Percentiles rank a stretch among this genome's conserved stretches.
Evolutionary conservation across 1,284 basidiomycete genomes (phyloP).

Genomic region (Apiotrichum montevideense): DNA sequence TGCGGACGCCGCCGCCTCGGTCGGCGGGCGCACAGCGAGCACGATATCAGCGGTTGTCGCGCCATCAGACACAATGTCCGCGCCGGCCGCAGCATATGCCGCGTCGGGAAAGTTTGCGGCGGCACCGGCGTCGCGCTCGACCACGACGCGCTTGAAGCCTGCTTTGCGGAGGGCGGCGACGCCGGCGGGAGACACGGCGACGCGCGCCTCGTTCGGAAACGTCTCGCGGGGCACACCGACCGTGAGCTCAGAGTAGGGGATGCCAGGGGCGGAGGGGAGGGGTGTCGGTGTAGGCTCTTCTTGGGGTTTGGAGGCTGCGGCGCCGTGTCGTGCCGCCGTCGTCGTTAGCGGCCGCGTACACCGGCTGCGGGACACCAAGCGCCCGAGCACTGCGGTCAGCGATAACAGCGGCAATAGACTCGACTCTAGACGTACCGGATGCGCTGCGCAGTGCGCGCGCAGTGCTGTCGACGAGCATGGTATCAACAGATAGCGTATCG

Average conservation of each 20-base stretch:
- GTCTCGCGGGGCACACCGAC: slow-evolving; percentile 69
- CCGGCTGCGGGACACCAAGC: not conserved
- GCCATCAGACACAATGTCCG: slow-evolving; percentile 49
- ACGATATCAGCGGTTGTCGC: slow-evolving; percentile 65
- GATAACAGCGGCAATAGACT: not conserved
- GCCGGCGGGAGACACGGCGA: slow-evolving; percentile 71
- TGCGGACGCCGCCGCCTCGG: slow-evolving; percentile 51
- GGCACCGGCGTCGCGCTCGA: slow-evolving; percentile 64
- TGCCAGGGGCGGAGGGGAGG: slow-evolving; percentile 41
- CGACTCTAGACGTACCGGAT: not conserved
- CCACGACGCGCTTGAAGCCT: slow-evolving; percentile 63
- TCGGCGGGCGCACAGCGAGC: slow-evolving; percentile 71
- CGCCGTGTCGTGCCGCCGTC: not conserved
- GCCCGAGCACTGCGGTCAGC: not conserved
- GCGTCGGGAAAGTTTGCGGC: slow-evolving; percentile 71
- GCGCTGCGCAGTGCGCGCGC: not conserved
- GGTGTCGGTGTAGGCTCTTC: not conserved
- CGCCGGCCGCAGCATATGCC: slow-evolving; percentile 69
- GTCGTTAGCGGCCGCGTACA: not conserved
- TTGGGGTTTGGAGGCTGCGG: not conserved
- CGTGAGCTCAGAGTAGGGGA: slow-evolving; percentile 65
- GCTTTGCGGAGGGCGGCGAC: slow-evolving; percentile 67
- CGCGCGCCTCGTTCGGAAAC: slow-evolving; percentile 67
- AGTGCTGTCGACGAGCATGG: slow-evolving; percentile 1
- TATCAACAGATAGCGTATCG: not conserved